Conservation (phyloP, 192 early-diverging fungal species). For the Dimargaris xerosporica region DNA sequence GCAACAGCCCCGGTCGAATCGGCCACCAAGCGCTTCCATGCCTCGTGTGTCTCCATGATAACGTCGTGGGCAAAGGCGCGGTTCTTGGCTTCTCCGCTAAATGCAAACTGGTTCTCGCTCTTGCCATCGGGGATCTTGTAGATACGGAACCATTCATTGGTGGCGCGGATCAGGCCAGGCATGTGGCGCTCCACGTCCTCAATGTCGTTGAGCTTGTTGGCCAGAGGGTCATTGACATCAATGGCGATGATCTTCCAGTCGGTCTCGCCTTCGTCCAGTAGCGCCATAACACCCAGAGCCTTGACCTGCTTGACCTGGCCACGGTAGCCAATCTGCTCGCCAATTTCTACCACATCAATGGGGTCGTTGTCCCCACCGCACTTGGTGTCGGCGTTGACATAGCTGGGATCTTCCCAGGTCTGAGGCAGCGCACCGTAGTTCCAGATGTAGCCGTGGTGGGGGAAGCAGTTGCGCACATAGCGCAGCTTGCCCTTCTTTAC, state of each 20-base stretch:
- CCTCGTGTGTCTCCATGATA: constrained; percentile 83
- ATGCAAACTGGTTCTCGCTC: constrained; percentile 99
- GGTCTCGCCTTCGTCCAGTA: constrained; percentile 98
- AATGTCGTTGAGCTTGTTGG: constrained; percentile 93
- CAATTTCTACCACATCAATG: constrained; percentile 96
- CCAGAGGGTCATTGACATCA: constrained; percentile 94
- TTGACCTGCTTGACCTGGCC: constrained; percentile 99
- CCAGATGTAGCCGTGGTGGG: constrained; percentile 99
- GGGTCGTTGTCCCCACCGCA: constrained; percentile 95
- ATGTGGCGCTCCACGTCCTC: constrained; percentile 97
- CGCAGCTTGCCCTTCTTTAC: constrained; percentile 98
- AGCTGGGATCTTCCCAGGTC: constrained; percentile 98
- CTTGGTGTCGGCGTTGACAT: constrained; percentile 84
- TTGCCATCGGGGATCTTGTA: constrained; percentile 99
- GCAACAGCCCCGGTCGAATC: constrained; percentile 41
- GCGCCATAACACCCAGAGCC: constrained; percentile 94
- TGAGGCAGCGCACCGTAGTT: constrained; percentile 99
- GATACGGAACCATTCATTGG: constrained; percentile 99
- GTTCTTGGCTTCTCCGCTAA: constrained; percentile 77
- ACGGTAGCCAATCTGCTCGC: constrained; percentile 75
- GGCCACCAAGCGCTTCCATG: constrained; percentile 74
- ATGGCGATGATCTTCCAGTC: constrained; percentile 99
- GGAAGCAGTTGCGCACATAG: constrained; percentile 97
- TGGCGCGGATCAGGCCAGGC: constrained; percentile 88
- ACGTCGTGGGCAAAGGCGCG: constrained; percentile 76